Evolutionary conservation across 305 asterid species (phyloP).

Genomic region (Solanum aculeatissimum): DNA sequence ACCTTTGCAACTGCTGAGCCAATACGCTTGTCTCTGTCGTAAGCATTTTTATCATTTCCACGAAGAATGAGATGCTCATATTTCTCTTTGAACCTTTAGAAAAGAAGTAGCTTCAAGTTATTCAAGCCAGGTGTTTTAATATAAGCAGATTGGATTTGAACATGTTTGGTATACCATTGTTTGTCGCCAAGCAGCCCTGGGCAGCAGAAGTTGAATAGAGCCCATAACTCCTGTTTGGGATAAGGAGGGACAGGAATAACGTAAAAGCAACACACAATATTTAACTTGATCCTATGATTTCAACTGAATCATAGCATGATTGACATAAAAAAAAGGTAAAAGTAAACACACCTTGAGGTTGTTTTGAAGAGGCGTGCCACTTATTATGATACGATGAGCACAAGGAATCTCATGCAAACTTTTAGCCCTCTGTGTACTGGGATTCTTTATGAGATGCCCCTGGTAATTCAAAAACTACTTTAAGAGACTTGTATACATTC

Average conservation of each 20-base stretch:
- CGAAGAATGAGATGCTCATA: conserved; percentile 71
- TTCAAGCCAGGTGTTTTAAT: not conserved
- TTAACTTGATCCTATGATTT: not conserved
- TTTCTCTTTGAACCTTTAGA: conserved; percentile 69
- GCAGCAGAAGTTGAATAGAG: conserved; percentile 79
- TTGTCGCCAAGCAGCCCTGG: conserved; percentile 88
- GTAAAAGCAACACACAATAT: not conserved
- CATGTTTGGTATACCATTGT: conserved; percentile 42
- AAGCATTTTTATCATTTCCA: conserved; percentile 88
- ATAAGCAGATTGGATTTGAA: conserved; percentile 8
- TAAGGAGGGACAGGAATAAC: not conserved
- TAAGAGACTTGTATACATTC: not conserved
- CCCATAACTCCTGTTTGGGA: conserved; percentile 74
- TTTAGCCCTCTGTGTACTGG: conserved; percentile 94
- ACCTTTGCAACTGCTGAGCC: conserved; percentile 96
- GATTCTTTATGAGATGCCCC: conserved; percentile 99
- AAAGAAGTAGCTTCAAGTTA: conserved; percentile 1
- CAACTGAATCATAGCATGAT: not conserved
- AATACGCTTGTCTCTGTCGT: conserved; percentile 74
- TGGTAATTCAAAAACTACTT: conserved; percentile 5
- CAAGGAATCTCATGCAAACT: conserved; percentile 90
- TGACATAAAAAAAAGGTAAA: not conserved
- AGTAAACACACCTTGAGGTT: conserved; percentile 63
- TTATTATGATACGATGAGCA: conserved; percentile 73
- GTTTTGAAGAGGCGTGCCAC: conserved; percentile 98